Base-by-base conservation (phyloP, 352 stramenopile species). In the Phytophthora megakarya region DNA sequence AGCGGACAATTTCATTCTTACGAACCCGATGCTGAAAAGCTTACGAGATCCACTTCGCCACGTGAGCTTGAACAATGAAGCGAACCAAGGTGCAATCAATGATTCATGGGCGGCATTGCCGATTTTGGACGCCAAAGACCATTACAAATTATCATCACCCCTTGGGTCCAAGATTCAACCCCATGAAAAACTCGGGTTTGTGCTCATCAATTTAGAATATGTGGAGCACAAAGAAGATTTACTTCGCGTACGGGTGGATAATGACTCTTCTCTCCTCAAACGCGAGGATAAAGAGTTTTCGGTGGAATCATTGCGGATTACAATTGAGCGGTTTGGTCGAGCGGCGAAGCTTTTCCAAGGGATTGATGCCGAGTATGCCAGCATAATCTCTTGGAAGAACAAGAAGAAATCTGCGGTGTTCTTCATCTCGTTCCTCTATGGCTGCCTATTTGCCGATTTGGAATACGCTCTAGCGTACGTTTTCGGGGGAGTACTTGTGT, bases 331-430 rank as follows among this genome's bases (percentile, higher is more conserved):
- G 3, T 77, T 94, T 59, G 72, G 73, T 30, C 80, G 85, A 12
- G 78, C 88, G 16, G 73, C 91, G 25, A 82, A 86, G 40, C 63
- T 76, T 4, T 80, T 93, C n/a, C 82, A 90, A 50, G 89, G 78
- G 64, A 63, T 91, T 43, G 87, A 94, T 56, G 74, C 82, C 18
- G 75, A 89, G 47, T 96, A 96, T 53, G 71, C 66, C 26, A 76
- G 87, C 28, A 75, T 96, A 15, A 96, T 96, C 53, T 80, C 84
- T 18, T 96, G 87, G 87, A 94, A 93, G 47, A 88, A 93, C 77
- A 89, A 81, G 49, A 86, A 82, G 50, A 93, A 90, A 51, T 96
- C 87, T 8, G 71, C 66, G 8, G 63, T 93, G 7, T 82, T 72
- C 48, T 80, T 96, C 30, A 44, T 61, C 33, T 44, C 73, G 21